Base-by-base conservation (phyloP, 345 rosid species). In the Draba incana region DNA sequence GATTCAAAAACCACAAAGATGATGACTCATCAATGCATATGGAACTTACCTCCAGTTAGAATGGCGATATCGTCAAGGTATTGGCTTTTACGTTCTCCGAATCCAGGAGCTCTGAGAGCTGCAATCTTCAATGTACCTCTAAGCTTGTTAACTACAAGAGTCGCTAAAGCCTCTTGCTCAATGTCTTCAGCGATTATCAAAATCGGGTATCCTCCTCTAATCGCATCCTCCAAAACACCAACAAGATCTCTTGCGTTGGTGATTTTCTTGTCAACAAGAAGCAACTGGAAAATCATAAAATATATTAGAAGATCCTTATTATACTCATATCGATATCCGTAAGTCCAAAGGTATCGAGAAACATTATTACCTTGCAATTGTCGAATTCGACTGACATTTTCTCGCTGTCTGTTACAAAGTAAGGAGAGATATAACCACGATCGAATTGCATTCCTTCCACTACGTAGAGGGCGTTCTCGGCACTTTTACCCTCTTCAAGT, bases 371-470 rank as follows among this genome's bases (percentile, higher is more conserved):
- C 98, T 95, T 95, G 92, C 97, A 95, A 68, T 92, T 92, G 45
- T 95, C 99, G 55, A 31, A 95, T 72, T 95, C 99, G 63, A 89
- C 99, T 2, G 99, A 44, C 99, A 95, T 95, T 82, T 92, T 95
- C 82, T 95, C 98, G 35, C 97, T 80, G 66, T 95, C 98, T 1
- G 98, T 95, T 8, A 95, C 98, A 51, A 95, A 95, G 82, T 92
- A 95, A 14, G 99, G 99, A 27, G 99, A 95, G 71, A 92, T 89
- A 60, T 95, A 95, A 66, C 99, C 99, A 7, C 98, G 96, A 27
- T 95, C 99, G 75, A 95, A 95, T 62, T 95, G 99, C 99, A 92
- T 95, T 70, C 99, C 99, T 78, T 95, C 99, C 35, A 95, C 99
- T 16, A 92, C 98, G 77, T 95, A 95, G 24, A 95, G 97, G 44